A percentile compares a stretch with the other conserved stretches of the same genome.
Evolutionary conservation across 352 stramenopile species (phyloP).

Genomic region (Phytophthora fragariae): DNA sequence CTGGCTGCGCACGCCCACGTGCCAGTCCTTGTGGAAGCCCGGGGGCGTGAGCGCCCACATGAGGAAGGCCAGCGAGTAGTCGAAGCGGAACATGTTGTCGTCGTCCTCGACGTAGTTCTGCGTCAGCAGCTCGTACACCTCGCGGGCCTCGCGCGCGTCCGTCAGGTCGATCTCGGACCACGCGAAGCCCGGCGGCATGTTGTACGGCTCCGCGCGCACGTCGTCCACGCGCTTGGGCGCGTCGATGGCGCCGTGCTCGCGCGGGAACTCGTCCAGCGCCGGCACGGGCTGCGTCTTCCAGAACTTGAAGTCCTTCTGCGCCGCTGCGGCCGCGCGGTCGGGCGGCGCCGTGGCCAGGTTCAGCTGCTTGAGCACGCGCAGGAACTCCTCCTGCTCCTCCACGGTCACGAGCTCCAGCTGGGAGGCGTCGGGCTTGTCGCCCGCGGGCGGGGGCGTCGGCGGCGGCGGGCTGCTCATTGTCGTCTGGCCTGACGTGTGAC

Average conservation of each 20-base stretch:
- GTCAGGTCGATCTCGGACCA: constrained; percentile 95
- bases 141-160: constrained; percentile 73
- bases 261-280: constrained; percentile 65
- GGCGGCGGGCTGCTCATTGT: background rate
- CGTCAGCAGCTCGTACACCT: constrained; percentile 98
- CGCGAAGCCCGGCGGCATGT: constrained; percentile 96
- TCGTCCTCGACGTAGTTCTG: constrained; percentile 99
- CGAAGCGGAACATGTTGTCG: constrained; percentile 97
- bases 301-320: constrained; percentile 90
- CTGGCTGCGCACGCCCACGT: constrained; percentile 95
- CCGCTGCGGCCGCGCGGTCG: constrained; percentile 26
- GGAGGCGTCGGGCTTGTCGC: constrained; percentile 21
- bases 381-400: constrained; percentile 79
- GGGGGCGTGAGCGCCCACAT: constrained; percentile 96
- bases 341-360: constrained; percentile 45
- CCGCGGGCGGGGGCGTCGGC: background rate
- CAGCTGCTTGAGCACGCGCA: constrained; percentile 73
- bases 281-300: constrained; percentile 94
- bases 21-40: constrained; percentile 93
- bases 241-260: constrained; percentile 95
- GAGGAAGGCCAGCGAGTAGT: constrained; percentile 91
- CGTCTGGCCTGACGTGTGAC: too few species aligned
- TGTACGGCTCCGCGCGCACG: constrained; percentile 95
- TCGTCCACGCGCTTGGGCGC: constrained; percentile 90
- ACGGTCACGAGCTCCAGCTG: constrained; percentile 62